A percentile compares a stretch with the other conserved stretches of the same genome.
phyloP scores from a whole-genome alignment of 768 basidiomycete genomes.

The Royoungia palumana region DNA sequence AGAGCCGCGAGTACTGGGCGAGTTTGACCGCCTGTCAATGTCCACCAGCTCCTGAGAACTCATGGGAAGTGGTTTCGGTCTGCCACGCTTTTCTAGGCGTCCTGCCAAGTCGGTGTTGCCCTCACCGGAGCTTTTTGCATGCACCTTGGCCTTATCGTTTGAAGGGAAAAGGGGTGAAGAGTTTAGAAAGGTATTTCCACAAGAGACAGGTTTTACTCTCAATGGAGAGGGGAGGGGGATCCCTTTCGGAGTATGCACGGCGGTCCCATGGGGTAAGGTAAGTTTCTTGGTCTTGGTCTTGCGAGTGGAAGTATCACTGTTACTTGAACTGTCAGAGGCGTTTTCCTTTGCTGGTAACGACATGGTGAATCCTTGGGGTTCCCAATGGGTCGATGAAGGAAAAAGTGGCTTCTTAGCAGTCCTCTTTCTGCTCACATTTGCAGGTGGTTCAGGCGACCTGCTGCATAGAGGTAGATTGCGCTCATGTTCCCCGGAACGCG shows the following conservation, averaged over 20 bases:
- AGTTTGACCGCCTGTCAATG: slow-evolving; percentile 31
- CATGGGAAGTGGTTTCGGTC: slow-evolving; percentile 46
- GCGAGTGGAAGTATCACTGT: slow-evolving; percentile 7
- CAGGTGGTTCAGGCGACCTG: slow-evolving; percentile 6
- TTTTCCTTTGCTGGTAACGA: slow-evolving; percentile 23
- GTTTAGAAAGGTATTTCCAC: slow-evolving; percentile 18
- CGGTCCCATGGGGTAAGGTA: slow-evolving; percentile 7
- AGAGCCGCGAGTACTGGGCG: slow-evolving; percentile 10
- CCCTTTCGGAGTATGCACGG: background rate
- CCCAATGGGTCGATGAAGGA: slow-evolving; percentile 5
- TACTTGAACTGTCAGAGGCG: slow-evolving; percentile 8
- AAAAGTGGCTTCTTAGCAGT: slow-evolving; percentile 5
- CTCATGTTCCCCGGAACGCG: slow-evolving; percentile 7
- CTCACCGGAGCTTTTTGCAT: slow-evolving; percentile 2
- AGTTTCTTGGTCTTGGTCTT: slow-evolving; percentile 15
- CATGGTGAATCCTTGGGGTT: slow-evolving; percentile 26
- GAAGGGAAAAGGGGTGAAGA: slow-evolving; percentile 21
- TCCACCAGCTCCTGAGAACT: slow-evolving; percentile 41
- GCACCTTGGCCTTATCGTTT: slow-evolving; percentile 19
- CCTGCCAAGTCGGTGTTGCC: background rate
- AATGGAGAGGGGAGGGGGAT: slow-evolving; percentile 25
- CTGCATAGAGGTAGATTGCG: slow-evolving; percentile 1
- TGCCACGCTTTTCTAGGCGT: background rate
- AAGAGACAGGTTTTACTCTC: slow-evolving; percentile 2
- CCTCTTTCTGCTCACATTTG: background rate